phyloP scores from a whole-genome alignment of 495 filamentous ascomycete species.

The Achaetomiella virescens region DNA sequence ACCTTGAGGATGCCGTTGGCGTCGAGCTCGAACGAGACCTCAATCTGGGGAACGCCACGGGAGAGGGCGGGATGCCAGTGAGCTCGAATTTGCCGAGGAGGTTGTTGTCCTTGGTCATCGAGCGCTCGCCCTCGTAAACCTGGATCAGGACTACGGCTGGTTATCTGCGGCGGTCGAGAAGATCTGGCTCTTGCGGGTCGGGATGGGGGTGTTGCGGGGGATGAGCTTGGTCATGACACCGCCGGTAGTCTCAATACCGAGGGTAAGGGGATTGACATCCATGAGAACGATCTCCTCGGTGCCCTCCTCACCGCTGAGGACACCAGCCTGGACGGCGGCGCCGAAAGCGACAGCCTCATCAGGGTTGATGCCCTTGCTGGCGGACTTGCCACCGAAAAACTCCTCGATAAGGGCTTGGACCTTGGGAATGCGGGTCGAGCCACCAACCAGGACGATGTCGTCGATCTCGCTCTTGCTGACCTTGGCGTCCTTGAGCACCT shows the following conservation, averaged over 20 bases:
- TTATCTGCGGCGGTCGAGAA: constrained; percentile 98
- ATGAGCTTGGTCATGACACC: constrained; percentile 99
- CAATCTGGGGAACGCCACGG: constrained; percentile 94
- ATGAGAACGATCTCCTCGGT: constrained; percentile 79
- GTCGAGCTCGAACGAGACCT: constrained; percentile 95
- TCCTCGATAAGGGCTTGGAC: constrained; percentile 91
- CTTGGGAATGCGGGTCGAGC: constrained; percentile 96
- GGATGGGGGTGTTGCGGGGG: constrained; percentile 90
- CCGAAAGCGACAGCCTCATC: constrained; percentile 98
- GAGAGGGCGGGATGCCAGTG: constrained; percentile 91
- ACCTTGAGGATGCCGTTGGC: constrained; percentile 98
- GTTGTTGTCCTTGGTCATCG: constrained; percentile 97
- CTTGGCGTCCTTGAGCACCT: constrained; percentile 90
- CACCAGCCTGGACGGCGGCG: constrained; percentile 94
- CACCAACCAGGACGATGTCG: constrained; percentile 87
- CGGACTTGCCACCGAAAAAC: constrained; percentile 90
- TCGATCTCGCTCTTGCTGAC: constrained; percentile 80
- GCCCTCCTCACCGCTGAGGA: constrained; percentile 80
- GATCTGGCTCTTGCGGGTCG: constrained; percentile 94
- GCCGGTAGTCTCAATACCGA: constrained; percentile 97
- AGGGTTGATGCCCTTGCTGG: constrained; percentile 97
- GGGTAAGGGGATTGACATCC: constrained; percentile 96
- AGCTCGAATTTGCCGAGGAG: constrained; percentile 96
- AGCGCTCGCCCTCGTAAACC: constrained; percentile 93
- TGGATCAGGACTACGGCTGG: constrained; percentile 95